Evolutionary conservation across 2,329 filamentous ascomycete genomes (phyloP), one percentile per base, ranked within the genome.

Genomic region (Microdochium paspali): DNA sequence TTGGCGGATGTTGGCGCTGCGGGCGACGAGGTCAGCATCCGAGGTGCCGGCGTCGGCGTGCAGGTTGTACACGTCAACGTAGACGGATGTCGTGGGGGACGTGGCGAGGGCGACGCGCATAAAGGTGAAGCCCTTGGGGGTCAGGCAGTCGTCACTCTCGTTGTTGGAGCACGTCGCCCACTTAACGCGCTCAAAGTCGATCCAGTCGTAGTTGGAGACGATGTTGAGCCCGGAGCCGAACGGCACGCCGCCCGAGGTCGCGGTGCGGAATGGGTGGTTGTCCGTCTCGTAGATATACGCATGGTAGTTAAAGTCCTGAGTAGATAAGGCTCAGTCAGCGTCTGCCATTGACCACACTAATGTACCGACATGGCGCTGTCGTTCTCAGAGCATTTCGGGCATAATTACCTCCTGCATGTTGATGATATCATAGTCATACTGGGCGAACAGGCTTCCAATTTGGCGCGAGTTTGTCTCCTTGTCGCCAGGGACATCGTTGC

Each of bases 111-210:
- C 35, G 35, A 75, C 61, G 12, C 80, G 74, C 80, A 85, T 84
- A 44, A 80, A 79, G 1, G 80, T 84, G 61, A 84, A 85, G 13
- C 82, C 82, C 62, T 86, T 86, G 21, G 80, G 82, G 1, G 82
- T 85, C 51, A 85, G 64, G 58, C 82, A 85, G 60, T 86, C 82
- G 1, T 61, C 56, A 0, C 70, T 71, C 0, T 74, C 77, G 30
- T 71, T 71, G 56, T 77, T 61, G 49, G 74, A 78, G 63, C 82
- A 84, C 2, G 59, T 66, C 23, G 69, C 61, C 80, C 82, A 86
- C 56, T 80, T 79, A 44, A 73, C 64, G 13, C 81, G 74, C 40
- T 67, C 63, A 53, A 79, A 77, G 51, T 74, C 70, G 6, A 74
- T 61, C 70, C 73, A 85, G 51, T 72, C 58, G 53, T 71, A 79